Base-by-base conservation (phyloP, 1,139 yeast species). In the Candida dubliniensis region DNA sequence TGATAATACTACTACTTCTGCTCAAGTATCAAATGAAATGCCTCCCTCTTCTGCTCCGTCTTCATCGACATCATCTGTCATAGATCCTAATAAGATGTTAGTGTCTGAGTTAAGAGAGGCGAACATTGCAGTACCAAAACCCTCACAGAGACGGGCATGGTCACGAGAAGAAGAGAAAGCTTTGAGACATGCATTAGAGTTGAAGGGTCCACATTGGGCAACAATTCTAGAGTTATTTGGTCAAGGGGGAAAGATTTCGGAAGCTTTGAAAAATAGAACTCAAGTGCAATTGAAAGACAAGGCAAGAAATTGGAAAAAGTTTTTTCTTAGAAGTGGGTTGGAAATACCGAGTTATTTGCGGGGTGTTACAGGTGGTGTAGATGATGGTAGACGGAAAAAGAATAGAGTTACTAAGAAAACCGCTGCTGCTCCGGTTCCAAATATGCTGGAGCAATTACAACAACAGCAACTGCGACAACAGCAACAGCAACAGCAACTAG, bases 201-300 rank as follows among this genome's bases (percentile, higher is more conserved):
- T 82, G 18, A 82, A 84, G 53, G 99, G 99, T 0, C 95, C 98
- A 0, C 88, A 84, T 53, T 93, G 99, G 99, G 77, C 95, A 1
- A 86, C 87, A 45, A 93, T 93, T 44, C 66, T 90, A 39, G 96
- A 88, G 56, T 69, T 86, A 24, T 87, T 87, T 61, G 99, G 99
- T 0, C 86, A 95, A 8, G 98, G 97, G 8, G 99, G 99, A 4
- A 78, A 84, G 38, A 76, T 87, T 24, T 82, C 85, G 25, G 97
- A 93, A 61, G 82, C 84, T 1, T 73, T 93, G 53, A 91, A 88
- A 61, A 87, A 89, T 58, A 74, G 98, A 58, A 84, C 86, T 10
- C 96, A 90, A 59, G 90, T 91, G 10, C 98, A 91, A 61, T 74
- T 93, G 47, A 93, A 93, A 61, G 99, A 93, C 61, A 93, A 93